Evolutionary conservation across 306 rosid species (phyloP).

Genomic region (Trifolium pratense): DNA sequence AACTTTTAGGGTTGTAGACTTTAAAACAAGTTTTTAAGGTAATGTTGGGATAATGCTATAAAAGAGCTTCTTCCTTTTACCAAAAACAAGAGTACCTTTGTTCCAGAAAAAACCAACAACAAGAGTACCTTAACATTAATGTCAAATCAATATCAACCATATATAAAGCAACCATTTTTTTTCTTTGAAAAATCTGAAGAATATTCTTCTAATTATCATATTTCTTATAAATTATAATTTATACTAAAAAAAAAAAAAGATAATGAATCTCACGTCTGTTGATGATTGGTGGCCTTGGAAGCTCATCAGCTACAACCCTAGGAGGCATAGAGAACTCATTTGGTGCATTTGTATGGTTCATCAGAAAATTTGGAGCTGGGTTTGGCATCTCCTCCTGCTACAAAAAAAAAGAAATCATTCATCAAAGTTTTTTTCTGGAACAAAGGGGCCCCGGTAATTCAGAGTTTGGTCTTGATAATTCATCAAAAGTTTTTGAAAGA

Average conservation of each 20-base stretch:
- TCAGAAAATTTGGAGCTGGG: conserved; percentile 64
- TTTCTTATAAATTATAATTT: neutral
- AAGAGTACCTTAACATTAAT: neutral
- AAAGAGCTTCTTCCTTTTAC: conserved; percentile 35
- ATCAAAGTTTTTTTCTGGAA: too few species aligned
- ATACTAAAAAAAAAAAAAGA: neutral
- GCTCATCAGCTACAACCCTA: conserved; percentile 62
- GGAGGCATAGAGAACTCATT: conserved; percentile 64
- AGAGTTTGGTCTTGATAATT: too few species aligned
- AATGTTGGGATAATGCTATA: conserved; percentile 18
- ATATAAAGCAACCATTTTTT: conserved; percentile 4
- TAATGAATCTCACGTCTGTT: conserved; percentile 74
- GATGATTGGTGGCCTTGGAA: conserved; percentile 75
- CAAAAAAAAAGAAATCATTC: neutral
- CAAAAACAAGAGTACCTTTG: neutral
- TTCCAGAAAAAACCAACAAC: neutral
- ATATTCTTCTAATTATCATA: neutral
- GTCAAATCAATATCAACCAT: conserved; percentile 13
- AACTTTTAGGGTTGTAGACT: conserved; percentile 21
- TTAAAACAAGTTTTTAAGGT: conserved; percentile 25
- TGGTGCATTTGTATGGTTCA: conserved; percentile 62
- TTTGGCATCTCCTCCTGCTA: conserved; percentile 81
- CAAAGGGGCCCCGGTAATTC: too few species aligned
- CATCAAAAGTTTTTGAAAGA: neutral
- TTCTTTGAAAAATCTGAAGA: neutral